Base-by-base conservation (phyloP, 2,329 filamentous ascomycete genomes). In the Colletotrichum liriopes region DNA sequence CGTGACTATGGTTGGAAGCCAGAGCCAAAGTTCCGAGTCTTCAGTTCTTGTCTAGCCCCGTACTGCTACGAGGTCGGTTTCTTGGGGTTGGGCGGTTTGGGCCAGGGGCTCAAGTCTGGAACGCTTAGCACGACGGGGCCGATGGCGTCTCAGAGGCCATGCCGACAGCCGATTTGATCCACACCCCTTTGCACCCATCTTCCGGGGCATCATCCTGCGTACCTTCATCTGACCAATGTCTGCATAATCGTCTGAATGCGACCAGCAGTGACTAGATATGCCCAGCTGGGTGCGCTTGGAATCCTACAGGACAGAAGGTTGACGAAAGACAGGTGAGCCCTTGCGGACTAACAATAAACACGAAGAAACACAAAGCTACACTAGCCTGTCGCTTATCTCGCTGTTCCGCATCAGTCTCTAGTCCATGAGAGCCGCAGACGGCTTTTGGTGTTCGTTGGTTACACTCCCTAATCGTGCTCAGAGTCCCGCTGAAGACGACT, bases 21-120 rank as follows among this genome's bases (percentile, higher is more conserved):
- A 11, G n/a, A 35, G 16, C 11, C 52, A 32, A 32, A 32, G 12
- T 43, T 16, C 9, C 32, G 20, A 56, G 23, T 29, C 29, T n/a
- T 55, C n/a, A 6, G 8, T 14, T 37, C 29, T 12, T 20, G 26
- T n/a, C 18, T 11, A 32, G 20, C 41, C 37, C 32, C 4, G 2
- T 23, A 7, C 16, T n/a, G 14, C 5, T 32, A 29, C 35, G 8
- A 11, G 11, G 5, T 29, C 20, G 18, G 39, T 8, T 6, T 5
- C 12, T 35, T 14, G 41, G 56, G 58, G 26, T 16, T 35, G 14
- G 32, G 20, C 32, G 35, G 20, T 62, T 29, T 43, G 47, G 35
- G 26, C 14, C 32, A 54, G 47, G 60, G 60, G 47, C 29, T 63
- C 35, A 8, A 63, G 18, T 29, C 60, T 39, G 35, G 35, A 63